Evolutionary conservation across 345 rosid species (phyloP), one percentile per base, ranked within the genome.

Genomic region (Dipteronia sinensis): DNA sequence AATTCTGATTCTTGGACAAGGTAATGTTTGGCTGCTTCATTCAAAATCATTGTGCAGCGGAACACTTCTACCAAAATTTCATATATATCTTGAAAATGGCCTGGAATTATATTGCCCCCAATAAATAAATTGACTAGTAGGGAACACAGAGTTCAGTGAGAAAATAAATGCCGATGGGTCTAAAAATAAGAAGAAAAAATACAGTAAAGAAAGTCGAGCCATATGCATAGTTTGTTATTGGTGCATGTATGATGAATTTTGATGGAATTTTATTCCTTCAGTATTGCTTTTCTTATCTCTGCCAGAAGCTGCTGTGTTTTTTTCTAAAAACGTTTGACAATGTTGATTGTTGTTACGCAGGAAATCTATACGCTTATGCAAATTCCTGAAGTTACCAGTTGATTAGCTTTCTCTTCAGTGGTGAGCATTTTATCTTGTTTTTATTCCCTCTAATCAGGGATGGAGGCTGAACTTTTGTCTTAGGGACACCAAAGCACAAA

Each of bases 1-100:
- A 64, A 76, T 85, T 84, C 64, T 93, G 84, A 80, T 89, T 76
- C 97, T 93, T 61, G 98, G 92, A 77, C 84, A 85, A 87, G 91
- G 98, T 93, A 83, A 85, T 76, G 16, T 77, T 59, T 71, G 42
- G 6, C 42, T 72, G 78, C 56, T 72, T 74, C 62, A 6, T 63
- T 56, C 23, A 25, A 22, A 71, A 53, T 67, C 38, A 15, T 53
- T 19, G 9, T 20, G 29, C 47, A 69, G 22, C 40, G 53, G 42
- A 77, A 20, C 56, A 51, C 34, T 22, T 53, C 40, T 47, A 16
- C 31, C 65, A 56, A 69, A 65, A 38, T 72, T 58, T 58, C 27
- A 20, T 56, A 55, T 34, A 59, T 70, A 49, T 47, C 51, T 69
- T 53, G 4, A 3, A 46, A 46, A 46, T 9, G 0, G 3, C 49